phyloP scores from a whole-genome alignment of 495 filamentous ascomycete species.

The Neurospora sp. region DNA sequence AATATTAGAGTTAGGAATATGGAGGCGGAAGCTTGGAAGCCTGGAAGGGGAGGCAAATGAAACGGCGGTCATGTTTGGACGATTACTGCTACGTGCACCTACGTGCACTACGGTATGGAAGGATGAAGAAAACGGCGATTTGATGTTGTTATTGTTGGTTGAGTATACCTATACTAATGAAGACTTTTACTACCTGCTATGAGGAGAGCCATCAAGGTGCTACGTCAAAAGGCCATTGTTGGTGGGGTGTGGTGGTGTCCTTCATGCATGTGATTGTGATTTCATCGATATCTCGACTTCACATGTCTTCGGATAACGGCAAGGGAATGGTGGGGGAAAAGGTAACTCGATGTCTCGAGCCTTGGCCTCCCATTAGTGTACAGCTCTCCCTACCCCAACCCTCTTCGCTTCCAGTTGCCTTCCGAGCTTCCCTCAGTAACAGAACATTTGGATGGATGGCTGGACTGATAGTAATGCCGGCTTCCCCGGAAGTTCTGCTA shows the following conservation, averaged over 20 bases:
- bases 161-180: background rate
- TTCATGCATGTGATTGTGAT: conserved; percentile 14
- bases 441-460: background rate
- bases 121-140: background rate
- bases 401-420: background rate
- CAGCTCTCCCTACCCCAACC: background rate
- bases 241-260: background rate
- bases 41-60: background rate
- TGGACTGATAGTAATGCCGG: background rate
- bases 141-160: background rate
- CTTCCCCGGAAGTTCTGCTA: background rate
- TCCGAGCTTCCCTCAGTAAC: background rate
- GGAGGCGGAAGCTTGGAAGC: background rate
- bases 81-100: background rate
- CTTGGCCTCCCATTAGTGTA: background rate
- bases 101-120: background rate
- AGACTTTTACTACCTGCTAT: background rate
- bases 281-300: background rate
- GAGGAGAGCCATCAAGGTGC: background rate
- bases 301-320: conserved; percentile 5
- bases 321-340: conserved; percentile 1
- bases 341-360: background rate
- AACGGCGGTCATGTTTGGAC: background rate
- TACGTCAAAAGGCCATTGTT: background rate
- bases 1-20: background rate